Conservation (phyloP, 2,329 filamentous ascomycete genomes). For the Onygenales sp. region DNA sequence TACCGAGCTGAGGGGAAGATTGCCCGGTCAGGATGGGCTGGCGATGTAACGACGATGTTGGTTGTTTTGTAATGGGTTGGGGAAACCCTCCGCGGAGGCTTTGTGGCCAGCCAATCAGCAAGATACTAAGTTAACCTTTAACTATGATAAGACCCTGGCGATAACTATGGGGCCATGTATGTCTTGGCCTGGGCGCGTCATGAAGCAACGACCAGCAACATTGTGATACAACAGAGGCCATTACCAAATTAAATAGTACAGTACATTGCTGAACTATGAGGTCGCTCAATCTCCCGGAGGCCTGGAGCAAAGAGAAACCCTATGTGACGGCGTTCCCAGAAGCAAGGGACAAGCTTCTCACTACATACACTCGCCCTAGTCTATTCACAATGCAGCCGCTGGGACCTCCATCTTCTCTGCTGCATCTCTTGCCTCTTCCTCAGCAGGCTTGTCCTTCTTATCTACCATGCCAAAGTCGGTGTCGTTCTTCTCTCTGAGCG, state of each 20-base stretch:
- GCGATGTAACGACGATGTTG: neutral
- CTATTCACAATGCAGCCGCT: neutral
- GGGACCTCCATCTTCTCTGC: neutral
- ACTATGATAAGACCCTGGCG: neutral
- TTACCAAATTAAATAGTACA: neutral
- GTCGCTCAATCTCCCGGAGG: neutral
- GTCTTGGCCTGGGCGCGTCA: neutral
- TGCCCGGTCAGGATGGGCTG: neutral
- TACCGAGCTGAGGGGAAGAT: neutral
- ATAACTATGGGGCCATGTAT: neutral
- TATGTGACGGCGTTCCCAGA: neutral
- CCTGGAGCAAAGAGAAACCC: neutral
- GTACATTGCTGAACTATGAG: neutral
- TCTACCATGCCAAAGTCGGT: conserved; percentile 7
- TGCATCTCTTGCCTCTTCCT: neutral
- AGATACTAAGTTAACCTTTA: neutral
- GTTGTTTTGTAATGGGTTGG: neutral
- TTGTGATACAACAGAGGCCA: neutral
- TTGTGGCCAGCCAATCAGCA: neutral
- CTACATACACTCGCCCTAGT: neutral
- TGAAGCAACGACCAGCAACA: neutral
- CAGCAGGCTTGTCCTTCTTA: neutral
- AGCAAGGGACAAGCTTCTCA: neutral
- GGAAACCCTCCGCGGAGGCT: neutral
- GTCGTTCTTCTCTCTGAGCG: conserved; percentile 3